These are phyloP conservation scores for Hyaloscypha variabilis DNA, from an alignment of 495 filamentous ascomycete genomes.

Conservation along the genomic window DNA sequence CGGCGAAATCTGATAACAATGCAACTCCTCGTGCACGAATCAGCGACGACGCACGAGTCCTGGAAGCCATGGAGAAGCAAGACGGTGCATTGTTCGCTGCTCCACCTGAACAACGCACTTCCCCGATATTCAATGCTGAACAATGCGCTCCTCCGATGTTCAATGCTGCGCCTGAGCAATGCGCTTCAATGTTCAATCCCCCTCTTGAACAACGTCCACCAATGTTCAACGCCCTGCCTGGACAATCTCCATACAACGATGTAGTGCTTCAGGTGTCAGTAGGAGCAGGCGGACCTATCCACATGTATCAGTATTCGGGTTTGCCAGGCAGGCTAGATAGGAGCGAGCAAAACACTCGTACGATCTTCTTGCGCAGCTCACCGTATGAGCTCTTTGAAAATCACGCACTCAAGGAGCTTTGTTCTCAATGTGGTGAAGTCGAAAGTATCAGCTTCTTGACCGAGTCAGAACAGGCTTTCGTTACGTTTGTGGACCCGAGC, in stretches of 20 bases:
- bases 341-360: background rate
- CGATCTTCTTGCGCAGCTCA: constrained; percentile 11
- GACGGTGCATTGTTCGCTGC: background rate
- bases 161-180: no score
- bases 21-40: background rate
- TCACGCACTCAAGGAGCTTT: constrained; percentile 17
- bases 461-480: background rate
- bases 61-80: background rate
- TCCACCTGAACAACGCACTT: no score
- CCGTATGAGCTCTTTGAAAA: background rate
- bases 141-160: no score
- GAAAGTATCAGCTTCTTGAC: constrained; percentile 19
- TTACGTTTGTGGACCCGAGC: constrained; percentile 15
- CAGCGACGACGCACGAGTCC: background rate
- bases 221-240: background rate
- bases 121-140: no score
- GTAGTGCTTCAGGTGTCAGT: background rate
- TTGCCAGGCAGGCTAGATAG: background rate
- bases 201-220: background rate
- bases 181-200: no score
- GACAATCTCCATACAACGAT: background rate
- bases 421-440: constrained; percentile 19
- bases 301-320: background rate
- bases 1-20: background rate
- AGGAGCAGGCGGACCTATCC: background rate